Percentiles rank a stretch among this genome's conserved stretches.
Conservation (phyloP, 805 yeast genomes). For the Hanseniaspora meyeri region DNA sequence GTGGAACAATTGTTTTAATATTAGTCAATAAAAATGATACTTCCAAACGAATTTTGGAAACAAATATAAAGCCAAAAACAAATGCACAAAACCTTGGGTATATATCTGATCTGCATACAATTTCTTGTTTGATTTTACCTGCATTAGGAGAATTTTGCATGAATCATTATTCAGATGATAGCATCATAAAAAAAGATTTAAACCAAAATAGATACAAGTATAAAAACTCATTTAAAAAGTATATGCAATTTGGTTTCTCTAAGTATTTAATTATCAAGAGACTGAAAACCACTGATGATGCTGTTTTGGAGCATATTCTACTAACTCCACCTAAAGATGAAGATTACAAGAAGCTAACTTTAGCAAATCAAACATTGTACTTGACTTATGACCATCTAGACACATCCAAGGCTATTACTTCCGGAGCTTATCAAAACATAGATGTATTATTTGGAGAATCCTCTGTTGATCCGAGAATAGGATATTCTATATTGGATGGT, state of each 20-base stretch:
- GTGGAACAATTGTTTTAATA: neutral
- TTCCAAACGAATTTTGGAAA: neutral
- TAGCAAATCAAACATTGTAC: neutral
- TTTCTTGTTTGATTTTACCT: constrained; percentile 1
- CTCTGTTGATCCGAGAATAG: constrained; percentile 64
- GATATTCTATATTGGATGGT: constrained; percentile 40
- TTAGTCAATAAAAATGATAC: neutral
- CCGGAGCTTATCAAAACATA: constrained; percentile 34
- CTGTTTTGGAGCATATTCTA: neutral
- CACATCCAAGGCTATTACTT: neutral
- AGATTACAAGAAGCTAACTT: constrained; percentile 1
- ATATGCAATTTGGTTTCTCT: constrained; percentile 2
- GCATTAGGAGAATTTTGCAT: constrained; percentile 3
- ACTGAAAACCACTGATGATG: constrained; percentile 1
- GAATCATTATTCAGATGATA: neutral
- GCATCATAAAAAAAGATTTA: constrained; percentile 1
- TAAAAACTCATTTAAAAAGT: constrained; percentile 9
- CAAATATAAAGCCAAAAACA: neutral
- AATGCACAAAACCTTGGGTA: neutral
- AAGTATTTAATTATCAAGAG: constrained; percentile 2
- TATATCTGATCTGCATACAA: constrained; percentile 4
- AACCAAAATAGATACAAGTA: neutral
- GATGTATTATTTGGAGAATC: constrained; percentile 63
- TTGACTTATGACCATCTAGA: neutral
- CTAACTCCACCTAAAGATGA: neutral